Evolutionary conservation across 176 grass and related monocot genomes (phyloP).

Genomic region (Urochloa ruziziensis): DNA sequence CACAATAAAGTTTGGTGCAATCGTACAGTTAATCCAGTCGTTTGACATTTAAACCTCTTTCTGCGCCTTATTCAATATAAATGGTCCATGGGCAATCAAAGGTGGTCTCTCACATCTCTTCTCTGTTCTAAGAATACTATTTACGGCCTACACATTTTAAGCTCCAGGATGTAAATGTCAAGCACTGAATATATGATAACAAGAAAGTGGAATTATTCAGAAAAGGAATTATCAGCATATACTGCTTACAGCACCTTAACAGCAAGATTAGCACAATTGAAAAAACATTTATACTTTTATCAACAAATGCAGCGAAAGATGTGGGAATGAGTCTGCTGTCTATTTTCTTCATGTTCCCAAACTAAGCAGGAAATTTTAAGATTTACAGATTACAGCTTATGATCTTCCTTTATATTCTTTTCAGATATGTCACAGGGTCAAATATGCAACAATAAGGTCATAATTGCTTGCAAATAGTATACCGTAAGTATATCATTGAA

Average conservation of each 20-base stretch:
- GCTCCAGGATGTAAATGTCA: conserved; percentile 8
- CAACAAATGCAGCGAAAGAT: conserved; percentile 3
- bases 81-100: background rate
- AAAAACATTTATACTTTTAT: background rate
- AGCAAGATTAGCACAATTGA: background rate
- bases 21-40: background rate
- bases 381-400: background rate
- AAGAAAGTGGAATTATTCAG: background rate
- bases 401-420: background rate
- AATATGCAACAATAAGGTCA: background rate
- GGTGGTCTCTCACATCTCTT: background rate
- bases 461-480: background rate
- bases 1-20: background rate
- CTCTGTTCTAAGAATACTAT: background rate
- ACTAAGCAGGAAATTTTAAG: background rate
- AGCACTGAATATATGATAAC: background rate
- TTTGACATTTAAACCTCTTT: conserved; percentile 9
- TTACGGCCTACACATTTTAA: conserved; percentile 2
- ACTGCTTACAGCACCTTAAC: conserved; percentile 1
- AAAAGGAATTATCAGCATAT: background rate
- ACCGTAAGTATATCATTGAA: background rate
- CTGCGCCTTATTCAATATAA: background rate
- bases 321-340: background rate
- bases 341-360: background rate
- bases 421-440: background rate